Conservation (phyloP, 352 stramenopile species). For the Elongisporangium undulatum region DNA sequence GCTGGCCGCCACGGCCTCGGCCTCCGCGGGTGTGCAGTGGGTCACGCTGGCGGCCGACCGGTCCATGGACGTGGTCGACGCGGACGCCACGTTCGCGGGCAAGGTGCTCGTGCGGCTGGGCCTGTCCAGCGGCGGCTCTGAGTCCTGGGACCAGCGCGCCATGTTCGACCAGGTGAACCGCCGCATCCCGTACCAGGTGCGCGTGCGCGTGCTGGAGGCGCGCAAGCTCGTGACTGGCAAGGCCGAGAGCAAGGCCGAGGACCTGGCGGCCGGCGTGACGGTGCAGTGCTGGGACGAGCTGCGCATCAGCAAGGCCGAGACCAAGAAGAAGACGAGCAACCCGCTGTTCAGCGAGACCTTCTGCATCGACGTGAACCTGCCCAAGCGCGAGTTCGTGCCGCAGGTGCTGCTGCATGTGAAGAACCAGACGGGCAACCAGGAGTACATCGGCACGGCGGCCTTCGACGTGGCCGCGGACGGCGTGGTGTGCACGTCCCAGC, state of each 20-base stretch:
- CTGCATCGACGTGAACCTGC: conserved; percentile 70
- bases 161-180: conserved; percentile 54
- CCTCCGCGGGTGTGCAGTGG: conserved; percentile 54
- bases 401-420: conserved; percentile 61
- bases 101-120: conserved; percentile 64
- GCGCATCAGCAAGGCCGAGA: conserved; percentile 11
- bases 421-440: conserved; percentile 25
- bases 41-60: conserved; percentile 56
- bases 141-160: conserved; percentile 50
- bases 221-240: conserved; percentile 18
- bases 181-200: conserved; percentile 69
- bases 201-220: conserved; percentile 61
- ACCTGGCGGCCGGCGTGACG: conserved; percentile 46
- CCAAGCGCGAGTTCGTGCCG: conserved; percentile 39
- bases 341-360: conserved; percentile 55
- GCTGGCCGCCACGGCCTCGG: conserved; percentile 14
- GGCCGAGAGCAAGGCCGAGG: conserved; percentile 20
- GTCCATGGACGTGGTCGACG: conserved; percentile 41
- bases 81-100: conserved; percentile 56
- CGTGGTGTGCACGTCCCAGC: conserved; percentile 34
- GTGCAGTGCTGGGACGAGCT: conserved; percentile 60
- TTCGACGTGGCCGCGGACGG: conserved; percentile 21
- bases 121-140: conserved; percentile 44
- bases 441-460: conserved; percentile 40
- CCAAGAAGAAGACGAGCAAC: conserved; percentile 26